Conservation (phyloP, 1,139 yeast genomes). For the Torulaspora pretoriensis region DNA sequence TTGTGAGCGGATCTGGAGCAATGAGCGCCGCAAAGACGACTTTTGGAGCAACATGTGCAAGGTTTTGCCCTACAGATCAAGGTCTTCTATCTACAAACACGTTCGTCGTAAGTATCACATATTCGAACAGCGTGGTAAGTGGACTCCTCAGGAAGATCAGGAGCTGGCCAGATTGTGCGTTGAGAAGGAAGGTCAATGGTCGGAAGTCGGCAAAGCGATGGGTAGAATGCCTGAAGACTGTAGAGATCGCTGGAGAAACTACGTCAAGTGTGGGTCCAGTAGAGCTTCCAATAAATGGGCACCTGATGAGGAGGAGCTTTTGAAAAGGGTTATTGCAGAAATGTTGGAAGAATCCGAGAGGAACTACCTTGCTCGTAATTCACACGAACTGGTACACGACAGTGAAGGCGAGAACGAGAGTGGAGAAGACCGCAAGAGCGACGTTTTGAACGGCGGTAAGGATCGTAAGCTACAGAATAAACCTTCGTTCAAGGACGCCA, state of each 20-base stretch:
- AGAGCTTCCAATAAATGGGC: constrained; percentile 79
- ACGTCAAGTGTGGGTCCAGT: constrained; percentile 79
- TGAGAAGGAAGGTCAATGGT: constrained; percentile 80
- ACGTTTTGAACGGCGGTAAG: constrained; percentile 11
- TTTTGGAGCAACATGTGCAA: constrained; percentile 82
- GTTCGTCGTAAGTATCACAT: constrained; percentile 85
- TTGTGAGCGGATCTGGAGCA: constrained; percentile 83
- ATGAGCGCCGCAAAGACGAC: constrained; percentile 75
- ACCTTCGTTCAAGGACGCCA: constrained; percentile 37
- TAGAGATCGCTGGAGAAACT: constrained; percentile 93
- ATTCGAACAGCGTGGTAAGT: constrained; percentile 80
- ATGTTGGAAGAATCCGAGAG: constrained; percentile 34
- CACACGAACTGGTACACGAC: constrained; percentile 11
- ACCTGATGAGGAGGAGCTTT: constrained; percentile 59
- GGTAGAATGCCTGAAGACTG: constrained; percentile 98
- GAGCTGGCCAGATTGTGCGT: constrained; percentile 58
- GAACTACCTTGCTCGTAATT: constrained; percentile 13
- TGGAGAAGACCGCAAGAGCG: constrained; percentile 18
- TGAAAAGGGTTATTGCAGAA: constrained; percentile 53
- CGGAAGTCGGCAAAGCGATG: constrained; percentile 67
- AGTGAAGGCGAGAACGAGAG: constrained; percentile 28
- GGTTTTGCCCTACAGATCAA: constrained; percentile 75
- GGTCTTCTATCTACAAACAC: constrained; percentile 88
- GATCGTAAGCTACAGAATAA: constrained; percentile 13
- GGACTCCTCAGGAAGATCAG: constrained; percentile 79